Percentiles rank a stretch among this genome's conserved stretches.
Evolutionary conservation across 2,329 filamentous ascomycete species (phyloP).

Genomic region (Penicillium paneum): DNA sequence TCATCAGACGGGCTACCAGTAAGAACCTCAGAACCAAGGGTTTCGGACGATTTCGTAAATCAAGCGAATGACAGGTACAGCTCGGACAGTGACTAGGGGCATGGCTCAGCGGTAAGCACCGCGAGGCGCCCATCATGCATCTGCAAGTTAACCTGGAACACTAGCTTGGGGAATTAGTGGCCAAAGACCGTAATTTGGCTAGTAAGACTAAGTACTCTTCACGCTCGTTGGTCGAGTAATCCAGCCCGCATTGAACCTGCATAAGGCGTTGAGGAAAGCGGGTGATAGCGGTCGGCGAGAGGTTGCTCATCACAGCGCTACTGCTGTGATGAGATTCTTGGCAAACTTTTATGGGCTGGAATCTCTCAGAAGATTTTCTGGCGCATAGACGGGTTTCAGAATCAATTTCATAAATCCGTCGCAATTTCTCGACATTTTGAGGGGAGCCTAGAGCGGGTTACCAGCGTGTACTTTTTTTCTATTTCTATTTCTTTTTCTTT

Average conservation of each 20-base stretch:
- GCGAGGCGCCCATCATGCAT: slow-evolving; percentile 6
- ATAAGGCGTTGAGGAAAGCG: slow-evolving; percentile 9
- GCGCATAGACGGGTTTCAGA: slow-evolving; percentile 1
- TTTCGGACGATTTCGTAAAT: slow-evolving; percentile 7
- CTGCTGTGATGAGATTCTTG: slow-evolving; percentile 14
- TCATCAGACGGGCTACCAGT: slow-evolving; percentile 10
- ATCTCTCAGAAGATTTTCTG: neutral
- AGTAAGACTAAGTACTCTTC: neutral
- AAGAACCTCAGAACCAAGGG: neutral
- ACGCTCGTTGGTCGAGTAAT: slow-evolving; percentile 7
- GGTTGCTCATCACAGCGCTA: slow-evolving; percentile 11
- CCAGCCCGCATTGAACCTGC: slow-evolving; percentile 8
- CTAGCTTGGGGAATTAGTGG: slow-evolving; percentile 1
- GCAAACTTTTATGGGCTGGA: slow-evolving; percentile 2
- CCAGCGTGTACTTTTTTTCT: neutral
- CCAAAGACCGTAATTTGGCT: neutral
- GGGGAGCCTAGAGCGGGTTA: neutral
- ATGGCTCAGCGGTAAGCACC: slow-evolving; percentile 13
- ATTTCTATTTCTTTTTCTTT: too few relatives aligned
- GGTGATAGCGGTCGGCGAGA: slow-evolving; percentile 12
- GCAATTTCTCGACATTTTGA: neutral
- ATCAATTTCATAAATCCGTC: neutral
- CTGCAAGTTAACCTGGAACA: slow-evolving; percentile 13
- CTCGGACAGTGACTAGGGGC: slow-evolving; percentile 1
- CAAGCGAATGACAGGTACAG: slow-evolving; percentile 8